Conservation (phyloP, 306 rosid genomes). For the Sicyos baderoa region DNA sequence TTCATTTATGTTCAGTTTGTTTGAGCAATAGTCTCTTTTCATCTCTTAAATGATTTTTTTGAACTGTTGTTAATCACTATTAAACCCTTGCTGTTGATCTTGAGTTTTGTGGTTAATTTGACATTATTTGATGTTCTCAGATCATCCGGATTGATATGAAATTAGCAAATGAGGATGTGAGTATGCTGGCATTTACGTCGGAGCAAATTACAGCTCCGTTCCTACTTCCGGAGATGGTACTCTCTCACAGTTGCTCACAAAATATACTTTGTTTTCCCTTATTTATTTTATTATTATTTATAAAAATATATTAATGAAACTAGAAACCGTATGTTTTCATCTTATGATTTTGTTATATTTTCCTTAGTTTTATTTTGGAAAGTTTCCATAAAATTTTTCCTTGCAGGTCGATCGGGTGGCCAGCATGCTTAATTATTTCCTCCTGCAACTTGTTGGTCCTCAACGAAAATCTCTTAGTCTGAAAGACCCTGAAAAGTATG, state of each 20-base stretch:
- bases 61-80: background rate
- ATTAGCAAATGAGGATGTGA: slow-evolving; percentile 95
- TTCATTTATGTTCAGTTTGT: too few species aligned
- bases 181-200: slow-evolving; percentile 83
- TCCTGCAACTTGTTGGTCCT: slow-evolving; percentile 94
- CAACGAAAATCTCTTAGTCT: slow-evolving; percentile 87
- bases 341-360: background rate
- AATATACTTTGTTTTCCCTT: background rate
- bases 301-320: background rate
- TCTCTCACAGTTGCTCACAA: background rate
- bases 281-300: too few species aligned
- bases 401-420: slow-evolving; percentile 95
- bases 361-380: background rate
- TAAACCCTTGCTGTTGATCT: slow-evolving; percentile 17
- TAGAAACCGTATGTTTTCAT: background rate
- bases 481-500: slow-evolving; percentile 96
- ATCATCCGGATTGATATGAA: slow-evolving; percentile 94
- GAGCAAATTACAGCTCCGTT: slow-evolving; percentile 94
- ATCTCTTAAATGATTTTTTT: background rate
- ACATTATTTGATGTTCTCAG: slow-evolving; percentile 34
- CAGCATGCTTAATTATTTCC: slow-evolving; percentile 96
- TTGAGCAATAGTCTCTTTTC: too few species aligned
- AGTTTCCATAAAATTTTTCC: background rate
- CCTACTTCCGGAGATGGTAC: slow-evolving; percentile 97
- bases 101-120: slow-evolving; percentile 20